Evolutionary conservation across 2,329 filamentous ascomycete genomes (phyloP).

Genomic region (Monosporascus cannonballus): DNA sequence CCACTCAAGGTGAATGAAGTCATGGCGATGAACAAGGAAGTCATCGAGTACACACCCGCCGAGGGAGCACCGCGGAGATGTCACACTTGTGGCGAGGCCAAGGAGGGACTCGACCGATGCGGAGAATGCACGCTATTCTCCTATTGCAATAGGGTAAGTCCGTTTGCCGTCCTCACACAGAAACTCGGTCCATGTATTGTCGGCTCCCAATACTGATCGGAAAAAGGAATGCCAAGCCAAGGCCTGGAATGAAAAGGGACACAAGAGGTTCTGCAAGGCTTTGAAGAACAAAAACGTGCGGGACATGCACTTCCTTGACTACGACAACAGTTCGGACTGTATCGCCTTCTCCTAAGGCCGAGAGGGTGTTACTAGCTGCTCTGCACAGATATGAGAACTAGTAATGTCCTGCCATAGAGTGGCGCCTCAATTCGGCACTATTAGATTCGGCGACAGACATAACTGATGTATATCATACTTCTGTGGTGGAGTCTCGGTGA

Average conservation of each 20-base stretch:
- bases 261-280: slow-evolving; percentile 17
- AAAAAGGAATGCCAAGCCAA: slow-evolving; percentile 14
- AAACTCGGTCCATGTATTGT: neutral
- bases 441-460: no score
- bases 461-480: no score
- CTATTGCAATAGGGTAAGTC: slow-evolving; percentile 13
- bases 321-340: neutral
- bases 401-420: no score
- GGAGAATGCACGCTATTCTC: slow-evolving; percentile 8
- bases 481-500: no score
- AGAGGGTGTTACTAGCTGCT: no score
- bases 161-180: neutral
- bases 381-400: no score
- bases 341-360: neutral
- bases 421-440: no score
- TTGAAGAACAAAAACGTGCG: slow-evolving; percentile 11
- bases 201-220: neutral
- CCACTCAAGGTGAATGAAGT: slow-evolving; percentile 9
- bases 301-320: slow-evolving; percentile 12
- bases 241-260: slow-evolving; percentile 13
- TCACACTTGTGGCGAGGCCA: slow-evolving; percentile 8
- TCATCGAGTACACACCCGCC: slow-evolving; percentile 5
- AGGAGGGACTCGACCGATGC: slow-evolving; percentile 6
- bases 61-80: slow-evolving; percentile 7
- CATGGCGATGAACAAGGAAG: slow-evolving; percentile 13